Evolutionary conservation across 2,329 filamentous ascomycete species (phyloP), one percentile per base, ranked within the genome.

Genomic region (Cordyceps militaris): DNA sequence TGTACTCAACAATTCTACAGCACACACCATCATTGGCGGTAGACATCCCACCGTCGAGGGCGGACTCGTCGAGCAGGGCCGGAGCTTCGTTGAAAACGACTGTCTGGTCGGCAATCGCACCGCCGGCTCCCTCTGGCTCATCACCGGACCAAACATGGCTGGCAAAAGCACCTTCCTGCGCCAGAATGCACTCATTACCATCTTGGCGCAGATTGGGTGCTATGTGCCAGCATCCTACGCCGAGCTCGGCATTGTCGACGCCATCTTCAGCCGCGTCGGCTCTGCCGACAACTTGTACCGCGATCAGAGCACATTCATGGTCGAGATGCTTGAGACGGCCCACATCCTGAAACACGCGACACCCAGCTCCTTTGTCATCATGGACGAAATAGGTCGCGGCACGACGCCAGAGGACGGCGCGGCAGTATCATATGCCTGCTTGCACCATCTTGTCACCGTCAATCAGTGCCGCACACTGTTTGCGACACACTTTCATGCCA

Each of bases 271-370:
- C 68, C 89, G 94, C 68, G 88, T 95, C 23, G 94, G 94, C 1
- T 95, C 91, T 1, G 94, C 93, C 1, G 95, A 99, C 71, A 93
- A 96, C 69, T 79, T 99, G n/a, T 97, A 89, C 74, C 84, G 85
- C 52, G 89, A 96, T 74, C 92, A 97, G 71, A 96, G 91, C 55
- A 99, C 95, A 0, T 99, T 99, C 73, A 97, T 99, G 94, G 91
- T 97, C 1, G 94, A 99, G 74, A 99, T 99, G 94, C 81, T 97
- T 2, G 94, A 99, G 73, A 96, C 94, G 21, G 92, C 93, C 1
- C 81, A 88, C 26, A 99, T 99, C 55, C 79, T 99, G 54, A 89
- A 87, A 60, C 81, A 89, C 63, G 93, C 94, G 0, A 97, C 93
- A 1, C 74, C 85, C 1, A 81, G 87, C 24, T 94, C 88, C 0